Evolutionary conservation across 2,329 filamentous ascomycete genomes (phyloP), one percentile per base, ranked within the genome.

Genomic region (Aspergillus uvarum): DNA sequence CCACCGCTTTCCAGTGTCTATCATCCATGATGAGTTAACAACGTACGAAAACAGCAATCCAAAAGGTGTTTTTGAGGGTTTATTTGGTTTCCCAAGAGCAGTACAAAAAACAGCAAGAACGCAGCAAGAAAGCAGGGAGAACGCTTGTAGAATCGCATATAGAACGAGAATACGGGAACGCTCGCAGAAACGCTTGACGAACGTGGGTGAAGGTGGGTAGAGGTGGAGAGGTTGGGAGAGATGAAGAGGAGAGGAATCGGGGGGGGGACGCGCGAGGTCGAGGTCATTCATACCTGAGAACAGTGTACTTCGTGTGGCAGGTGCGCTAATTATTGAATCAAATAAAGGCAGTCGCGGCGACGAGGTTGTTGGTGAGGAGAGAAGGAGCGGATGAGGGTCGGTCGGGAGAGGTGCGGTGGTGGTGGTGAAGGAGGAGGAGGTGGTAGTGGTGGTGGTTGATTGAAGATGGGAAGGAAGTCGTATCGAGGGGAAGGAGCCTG

Each of bases 341-440:
- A 19, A 60, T 47, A 63, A 63, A 59, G 56, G 57, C 48, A 70
- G 50, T 60, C 65, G 57, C 66, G 62, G 50, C 48, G 53, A 32
- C 48, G 22, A 63, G 38, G 64, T 64, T 63, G 35, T 35, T 16
- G 56, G 26, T 32, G 61, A 48, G 22, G 32, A 44, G 14, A 32
- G 29, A 24, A 47, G 10, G 56, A 38, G 54, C 58, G 42, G 52
- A 51, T 48, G 55, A 56, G 47, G 42, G 29, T 44, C 16, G 57
- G 31, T 29, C 26, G 26, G 26, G 7, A 29, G 49, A 52, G 52
- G 35, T 47, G 32, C 50, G 38, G 26, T 47, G 52, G 22, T 47
- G n/a, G 22, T 22, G 38, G 14, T 12, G 29, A n/a, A n/a, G n/a
- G n/a, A n/a, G n/a, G n/a, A n/a, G n/a, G 42, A 21, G 53, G n/a